Evolutionary conservation across 2,329 filamentous ascomycete species (phyloP), one percentile per base, ranked within the genome.

Genomic region (Nakataea oryzae): DNA sequence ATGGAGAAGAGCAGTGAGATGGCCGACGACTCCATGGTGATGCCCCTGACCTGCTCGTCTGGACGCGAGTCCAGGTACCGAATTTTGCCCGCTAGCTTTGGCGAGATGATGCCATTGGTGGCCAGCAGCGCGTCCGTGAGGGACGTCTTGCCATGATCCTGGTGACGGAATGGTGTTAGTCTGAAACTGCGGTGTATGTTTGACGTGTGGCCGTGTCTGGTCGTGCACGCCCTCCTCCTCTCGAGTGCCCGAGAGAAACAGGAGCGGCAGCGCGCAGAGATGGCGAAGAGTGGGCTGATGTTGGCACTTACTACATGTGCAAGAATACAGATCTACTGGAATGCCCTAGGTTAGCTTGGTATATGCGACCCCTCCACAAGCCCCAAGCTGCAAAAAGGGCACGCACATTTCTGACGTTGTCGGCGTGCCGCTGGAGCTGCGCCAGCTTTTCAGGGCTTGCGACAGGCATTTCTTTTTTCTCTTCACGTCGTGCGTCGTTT

Each of bases 21-120:
- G 65, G 95, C 95, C 7, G 93, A 97, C 0, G 95, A 97, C 74
- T 99, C 95, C 95, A 99, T 99, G n/a, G 95, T 99, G 71, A 99
- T 99, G 62, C 95, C 95, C 66, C 95, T 88, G 21, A 90, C 84
- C 76, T 99, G 95, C 74, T 99, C 95, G 75, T 99, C 95, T 1
- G 93, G 93, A 56, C 95, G 83, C 27, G 95, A 97, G 77, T 99
- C 95, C 63, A 99, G 86, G 71, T 97, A 99, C 67, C 95, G 89
- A 75, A 99, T 96, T 81, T 97, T 97, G 74, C 95, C 95, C 62
- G 95, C 95, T 71, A 97, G 82, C 74, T 97, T 97, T 62, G 93
- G 91, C 32, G 95, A 97, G 71, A 99, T 99, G 78, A 99, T 97
- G 78, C 95, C 95, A 83, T 99, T 99, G 67, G 95, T 97, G 75